Evolutionary conservation across 192 early-diverging fungal genomes (phyloP), one percentile per base, ranked within the genome.

Genomic region (Podila minutissima): DNA sequence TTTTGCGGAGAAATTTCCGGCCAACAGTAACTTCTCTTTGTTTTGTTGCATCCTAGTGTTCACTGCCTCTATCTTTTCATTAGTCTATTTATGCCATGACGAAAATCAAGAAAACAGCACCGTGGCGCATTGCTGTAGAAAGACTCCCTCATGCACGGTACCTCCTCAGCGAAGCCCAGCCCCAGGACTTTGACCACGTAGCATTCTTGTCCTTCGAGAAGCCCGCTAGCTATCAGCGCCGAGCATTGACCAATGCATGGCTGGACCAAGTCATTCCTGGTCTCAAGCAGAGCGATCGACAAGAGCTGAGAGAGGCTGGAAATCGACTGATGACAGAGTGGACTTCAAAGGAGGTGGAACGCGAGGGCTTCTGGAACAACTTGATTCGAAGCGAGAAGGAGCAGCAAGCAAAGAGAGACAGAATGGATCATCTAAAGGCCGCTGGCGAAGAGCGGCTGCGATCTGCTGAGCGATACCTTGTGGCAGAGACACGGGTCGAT

Each of bases 351-450:
- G 62, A 22, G 7, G 5, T 46, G 38, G 38, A 63, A 12, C 62
- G 62, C 33, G 62, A 63, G 37, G 33, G 38, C 4, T 63, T 63
- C n/a, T 63, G 62, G 62, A 63, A 17, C n/a, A n/a, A 63, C 22
- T 10, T 63, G 22, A 63, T 35, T 63, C 41, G 41, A 12, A 17
- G 15, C 4, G 41, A 46, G 15, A 46, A 12, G 41, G 41, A 46
- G 15, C 41, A 46, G 41, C 41, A 46, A 46, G 38, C 20, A 63
- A 38, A 22, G 38, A 13, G 33, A 63, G 62, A 63, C 33, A 63
- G 62, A 11, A 37, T 63, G 62, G 62, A 63, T 15, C 33, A 41
- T 46, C 62, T 63, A 6, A 63, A 38, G 9, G 10, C 62, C n/a
- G 62, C 33, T 8, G 62, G 62, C 10, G 62, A 63, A 63, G 2